Percentiles rank a stretch among this genome's conserved stretches.
Evolutionary conservation across 768 basidiomycete species (phyloP).

Genomic region (Leccinum sublutescens): DNA sequence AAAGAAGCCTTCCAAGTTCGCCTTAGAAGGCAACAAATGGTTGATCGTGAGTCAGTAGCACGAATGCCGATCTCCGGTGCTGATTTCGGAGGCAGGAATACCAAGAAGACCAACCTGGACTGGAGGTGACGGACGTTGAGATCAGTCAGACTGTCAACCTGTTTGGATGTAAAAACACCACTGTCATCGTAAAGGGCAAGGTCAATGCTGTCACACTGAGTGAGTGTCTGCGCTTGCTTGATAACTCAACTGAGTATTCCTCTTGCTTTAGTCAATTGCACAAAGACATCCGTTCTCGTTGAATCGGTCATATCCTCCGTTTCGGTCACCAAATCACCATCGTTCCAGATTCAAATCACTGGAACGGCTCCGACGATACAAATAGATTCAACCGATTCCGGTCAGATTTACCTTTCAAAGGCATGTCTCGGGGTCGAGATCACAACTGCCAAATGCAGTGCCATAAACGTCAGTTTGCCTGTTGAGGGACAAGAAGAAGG

Average conservation of each 20-base stretch:
- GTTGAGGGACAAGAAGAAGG: conserved; percentile 89
- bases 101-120: conserved; percentile 73
- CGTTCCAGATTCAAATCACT: conserved; percentile 89
- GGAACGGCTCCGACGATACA: conserved; percentile 90
- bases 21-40: conserved; percentile 93
- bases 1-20: conserved; percentile 91
- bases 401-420: conserved; percentile 90
- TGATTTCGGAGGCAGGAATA: conserved; percentile 63
- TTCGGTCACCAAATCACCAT: conserved; percentile 86
- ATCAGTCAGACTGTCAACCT: conserved; percentile 84
- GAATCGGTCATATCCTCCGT: conserved; percentile 93
- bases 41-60: conserved; percentile 57
- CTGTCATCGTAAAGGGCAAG: conserved; percentile 86
- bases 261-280: conserved; percentile 68
- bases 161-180: conserved; percentile 85
- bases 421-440: conserved; percentile 80
- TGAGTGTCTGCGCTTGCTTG: conserved; percentile 30
- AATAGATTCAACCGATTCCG: conserved; percentile 92
- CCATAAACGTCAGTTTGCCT: conserved; percentile 88
- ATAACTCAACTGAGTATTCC: conserved; percentile 4
- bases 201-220: conserved; percentile 91
- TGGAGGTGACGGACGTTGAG: conserved; percentile 75
- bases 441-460: conserved; percentile 90
- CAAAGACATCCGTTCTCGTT: conserved; percentile 82
- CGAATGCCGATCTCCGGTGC: not conserved